phyloP scores from a whole-genome alignment of 1,284 basidiomycete species.

The Wallemia mellicola region DNA sequence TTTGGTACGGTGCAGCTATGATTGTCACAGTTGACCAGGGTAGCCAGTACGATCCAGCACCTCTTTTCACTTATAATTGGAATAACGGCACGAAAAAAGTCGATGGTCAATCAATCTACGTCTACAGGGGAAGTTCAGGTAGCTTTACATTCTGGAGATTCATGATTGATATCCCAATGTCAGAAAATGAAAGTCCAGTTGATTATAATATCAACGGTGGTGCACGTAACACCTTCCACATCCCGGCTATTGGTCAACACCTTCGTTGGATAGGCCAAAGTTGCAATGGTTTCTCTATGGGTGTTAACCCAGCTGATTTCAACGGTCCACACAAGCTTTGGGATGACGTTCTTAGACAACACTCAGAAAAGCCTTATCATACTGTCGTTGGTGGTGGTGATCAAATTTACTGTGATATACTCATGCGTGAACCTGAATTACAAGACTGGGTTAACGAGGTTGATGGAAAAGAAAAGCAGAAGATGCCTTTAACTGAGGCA shows the following conservation, averaged over 20 bases:
- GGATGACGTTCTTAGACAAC: constrained; percentile 59
- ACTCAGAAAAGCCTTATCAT: constrained; percentile 54
- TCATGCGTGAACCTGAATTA: constrained; percentile 18
- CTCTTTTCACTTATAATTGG: background rate
- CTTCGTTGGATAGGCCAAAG: constrained; percentile 3
- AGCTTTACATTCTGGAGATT: constrained; percentile 87
- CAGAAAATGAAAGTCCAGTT: constrained; percentile 40
- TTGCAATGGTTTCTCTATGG: constrained; percentile 24
- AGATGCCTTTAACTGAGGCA: constrained; percentile 34
- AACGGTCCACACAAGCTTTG: constrained; percentile 30
- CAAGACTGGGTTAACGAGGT: constrained; percentile 49
- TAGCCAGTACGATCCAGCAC: background rate
- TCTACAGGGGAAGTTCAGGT: constrained; percentile 35
- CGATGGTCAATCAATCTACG: constrained; percentile 43
- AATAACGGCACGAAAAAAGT: constrained; percentile 10
- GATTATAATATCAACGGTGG: constrained; percentile 50
- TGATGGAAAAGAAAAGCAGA: constrained; percentile 32
- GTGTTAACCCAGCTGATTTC: constrained; percentile 18
- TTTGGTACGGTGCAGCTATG: constrained; percentile 1
- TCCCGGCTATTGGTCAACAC: background rate
- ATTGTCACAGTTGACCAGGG: background rate
- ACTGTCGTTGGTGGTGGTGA: constrained; percentile 56
- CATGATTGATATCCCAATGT: constrained; percentile 50
- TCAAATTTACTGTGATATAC: constrained; percentile 22
- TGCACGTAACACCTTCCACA: constrained; percentile 23